Evolutionary conservation across 805 yeast species (phyloP), one percentile per base, ranked within the genome.

Genomic region (Candida suzukii): DNA sequence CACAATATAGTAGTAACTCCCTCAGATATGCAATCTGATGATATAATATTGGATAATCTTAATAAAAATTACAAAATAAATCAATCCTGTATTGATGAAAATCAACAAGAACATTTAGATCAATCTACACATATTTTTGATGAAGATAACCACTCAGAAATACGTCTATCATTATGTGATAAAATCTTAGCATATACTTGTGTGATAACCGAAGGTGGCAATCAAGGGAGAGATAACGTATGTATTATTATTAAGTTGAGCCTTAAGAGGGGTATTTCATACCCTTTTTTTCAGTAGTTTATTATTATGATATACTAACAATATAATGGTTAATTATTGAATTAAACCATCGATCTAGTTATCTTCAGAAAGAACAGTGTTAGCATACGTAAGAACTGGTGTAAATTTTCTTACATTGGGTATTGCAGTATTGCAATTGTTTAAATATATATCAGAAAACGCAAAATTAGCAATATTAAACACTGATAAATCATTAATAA

Each of bases 311-410:
- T 11, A 10, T 26, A 26, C 38, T 25, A 21, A 25, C 30, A n/a
- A 35, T 24, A 17, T 4, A 28, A 25, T 14, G n/a, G n/a, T n/a
- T n/a, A n/a, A n/a, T n/a, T n/a, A n/a, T n/a, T n/a, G n/a, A n/a
- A n/a, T n/a, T n/a, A 42, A 30, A 30, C 10, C 19, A 1, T 8
- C 20, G 18, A 4, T 14, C 2, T 14, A 49, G 46, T 66, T 78
- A 62, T 80, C 85, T 8, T 78, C 77, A 48, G 84, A 79, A 48
- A 59, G 85, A 45, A 78, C 84, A 1, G 68, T 71, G 30, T 54
- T 79, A 11, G 83, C 84, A 0, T 79, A 82, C 73, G 49, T 74
- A 13, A 62, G 84, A 38, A 78, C 84, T 0, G 66, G 78, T 2
- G 50, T 78, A 22, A 70, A 71, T 19, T 64, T 77, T 40, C 60